A percentile compares a stretch with the other conserved stretches of the same genome.
These are phyloP conservation scores for Phytophthora sojae DNA, from an alignment of 352 stramenopile species.

Conservation along the genomic window DNA sequence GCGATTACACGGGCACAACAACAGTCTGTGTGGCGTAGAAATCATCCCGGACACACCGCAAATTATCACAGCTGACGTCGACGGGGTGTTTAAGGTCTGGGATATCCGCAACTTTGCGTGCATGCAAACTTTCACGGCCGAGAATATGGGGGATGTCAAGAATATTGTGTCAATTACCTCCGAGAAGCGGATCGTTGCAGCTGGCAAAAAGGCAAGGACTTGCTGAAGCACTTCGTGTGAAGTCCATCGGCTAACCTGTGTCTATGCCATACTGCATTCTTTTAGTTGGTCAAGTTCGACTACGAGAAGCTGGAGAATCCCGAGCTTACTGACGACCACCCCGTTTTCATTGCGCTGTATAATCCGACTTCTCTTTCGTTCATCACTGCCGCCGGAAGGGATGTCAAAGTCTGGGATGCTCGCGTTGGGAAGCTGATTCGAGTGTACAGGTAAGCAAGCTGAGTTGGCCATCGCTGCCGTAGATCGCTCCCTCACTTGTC, in stretches of 20 bases:
- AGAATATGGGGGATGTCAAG: constrained; percentile 77
- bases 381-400: constrained; percentile 75
- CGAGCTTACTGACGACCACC: constrained; percentile 86
- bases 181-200: constrained; percentile 80
- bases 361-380: constrained; percentile 90
- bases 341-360: constrained; percentile 83
- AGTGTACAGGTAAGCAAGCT: constrained; percentile 64
- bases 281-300: constrained; percentile 80
- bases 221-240: constrained; percentile 1
- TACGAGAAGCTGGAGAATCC: constrained; percentile 90
- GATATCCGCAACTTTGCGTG: constrained; percentile 92
- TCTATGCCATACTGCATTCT: not conserved
- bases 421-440: constrained; percentile 80
- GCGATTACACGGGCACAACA: constrained; percentile 86
- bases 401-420: constrained; percentile 92
- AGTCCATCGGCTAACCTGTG: not conserved
- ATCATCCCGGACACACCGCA: constrained; percentile 88
- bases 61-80: constrained; percentile 87
- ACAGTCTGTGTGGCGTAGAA: constrained; percentile 86
- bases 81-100: constrained; percentile 90
- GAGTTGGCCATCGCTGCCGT: not conserved
- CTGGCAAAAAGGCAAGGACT: constrained; percentile 67
- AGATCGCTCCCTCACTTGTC: not conserved
- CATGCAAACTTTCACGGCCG: constrained; percentile 88
- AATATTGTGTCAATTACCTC: constrained; percentile 74